Percentiles rank a stretch among this genome's conserved stretches.
Conservation (phyloP, 257 asterid species). For the Solanum okadae region DNA sequence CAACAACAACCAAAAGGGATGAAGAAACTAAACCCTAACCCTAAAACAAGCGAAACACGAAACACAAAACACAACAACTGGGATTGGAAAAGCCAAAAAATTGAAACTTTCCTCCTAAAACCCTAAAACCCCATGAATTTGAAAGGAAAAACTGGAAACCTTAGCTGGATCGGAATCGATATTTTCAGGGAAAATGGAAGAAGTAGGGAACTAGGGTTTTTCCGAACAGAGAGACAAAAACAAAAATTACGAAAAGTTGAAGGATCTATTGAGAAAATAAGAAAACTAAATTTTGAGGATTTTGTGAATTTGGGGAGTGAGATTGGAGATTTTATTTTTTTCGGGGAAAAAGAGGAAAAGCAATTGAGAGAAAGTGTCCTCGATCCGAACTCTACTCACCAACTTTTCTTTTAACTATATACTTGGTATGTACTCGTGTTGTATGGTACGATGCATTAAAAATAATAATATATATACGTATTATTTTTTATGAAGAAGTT, state of each 20-base stretch:
- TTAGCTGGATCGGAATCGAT: neutral
- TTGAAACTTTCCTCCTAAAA: conserved; percentile 7
- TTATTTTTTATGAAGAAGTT: too few species aligned
- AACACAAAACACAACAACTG: neutral
- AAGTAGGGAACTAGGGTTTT: conserved; percentile 2
- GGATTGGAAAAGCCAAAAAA: neutral
- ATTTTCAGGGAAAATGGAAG: neutral
- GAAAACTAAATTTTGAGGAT: neutral
- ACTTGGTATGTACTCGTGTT: neutral
- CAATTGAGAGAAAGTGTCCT: neutral
- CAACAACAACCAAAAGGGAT: neutral
- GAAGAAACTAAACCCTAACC: conserved; percentile 11
- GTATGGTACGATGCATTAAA: neutral
- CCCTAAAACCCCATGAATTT: neutral
- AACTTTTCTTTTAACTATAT: neutral
- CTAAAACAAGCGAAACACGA: neutral
- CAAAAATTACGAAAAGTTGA: neutral
- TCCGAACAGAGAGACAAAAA: neutral
- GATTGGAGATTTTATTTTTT: neutral
- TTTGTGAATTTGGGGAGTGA: neutral
- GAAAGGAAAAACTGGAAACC: neutral
- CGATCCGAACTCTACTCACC: neutral
- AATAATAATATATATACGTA: too few species aligned
- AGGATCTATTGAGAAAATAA: neutral
- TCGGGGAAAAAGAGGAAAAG: neutral